Evolutionary conservation across 495 filamentous ascomycete genomes (phyloP), one percentile per base, ranked within the genome.

Genomic region (Penicillium silybi): DNA sequence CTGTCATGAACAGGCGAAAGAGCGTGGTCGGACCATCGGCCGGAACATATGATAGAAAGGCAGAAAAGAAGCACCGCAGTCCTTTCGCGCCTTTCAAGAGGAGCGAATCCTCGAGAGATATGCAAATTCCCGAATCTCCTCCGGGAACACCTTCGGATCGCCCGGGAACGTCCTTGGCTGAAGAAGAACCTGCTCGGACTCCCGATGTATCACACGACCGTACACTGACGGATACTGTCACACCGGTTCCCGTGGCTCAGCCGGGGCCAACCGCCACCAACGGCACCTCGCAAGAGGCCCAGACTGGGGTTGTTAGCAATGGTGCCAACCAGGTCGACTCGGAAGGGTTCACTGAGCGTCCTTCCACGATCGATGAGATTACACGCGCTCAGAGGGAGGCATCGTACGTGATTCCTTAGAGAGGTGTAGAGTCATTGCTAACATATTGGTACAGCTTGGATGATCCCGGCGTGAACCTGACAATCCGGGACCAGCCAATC

Each of bases 401-500:
- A 19, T 76, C 82, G 76, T 71, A 72, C 55, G 74, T 75, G 52
- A 10, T 47, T 39, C 16, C 11, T 1, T 7, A 27, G 26, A 32
- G 16, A 3, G 34, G 34, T 22, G 51, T 38, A 23, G 20, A 37
- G 44, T 58, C 44, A 48, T 17, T 52, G 46, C 59, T 67, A 16
- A 68, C 34, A 29, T 69, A 53, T 25, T 19, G 10, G 55, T 52
- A 45, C 76, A 84, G 66, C 68, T 65, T 69, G 48, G 87, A 89
- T 34, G 86, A 89, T 43, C 76, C 83, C 22, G 78, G 86, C 49
- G 88, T 96, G 71, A 97, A 93, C 65, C 73, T 99, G 22, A 93
- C 86, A 52, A 99, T 99, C 55, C 80, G 89, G 54, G 91, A 90
- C 56, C 88, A 95, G 52, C 92, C 95, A 1, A 95, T 99, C 49